These are phyloP conservation scores for Monilinia aucupariae DNA, from an alignment of 2,329 filamentous ascomycete genomes.

Conservation along the genomic window DNA sequence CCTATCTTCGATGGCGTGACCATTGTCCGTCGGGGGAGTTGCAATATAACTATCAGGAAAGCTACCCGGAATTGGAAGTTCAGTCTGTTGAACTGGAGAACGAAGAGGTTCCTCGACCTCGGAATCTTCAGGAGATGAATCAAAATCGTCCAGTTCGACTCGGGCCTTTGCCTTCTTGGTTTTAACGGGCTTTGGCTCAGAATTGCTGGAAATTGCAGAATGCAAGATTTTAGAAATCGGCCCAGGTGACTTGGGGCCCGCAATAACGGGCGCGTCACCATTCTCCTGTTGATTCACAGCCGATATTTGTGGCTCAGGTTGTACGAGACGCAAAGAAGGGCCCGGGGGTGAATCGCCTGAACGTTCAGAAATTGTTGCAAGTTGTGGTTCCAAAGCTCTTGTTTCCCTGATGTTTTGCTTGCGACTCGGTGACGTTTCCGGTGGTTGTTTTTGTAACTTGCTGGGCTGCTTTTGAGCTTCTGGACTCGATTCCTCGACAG, in stretches of 20 bases:
- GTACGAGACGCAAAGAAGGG: slow-evolving; percentile 33
- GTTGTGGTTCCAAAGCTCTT: slow-evolving; percentile 27
- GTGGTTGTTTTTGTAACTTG: slow-evolving; percentile 64
- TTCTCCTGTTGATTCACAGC: slow-evolving; percentile 20
- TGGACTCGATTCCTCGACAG: slow-evolving; percentile 28
- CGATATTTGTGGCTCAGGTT: slow-evolving; percentile 32
- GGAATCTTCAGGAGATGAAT: slow-evolving; percentile 41
- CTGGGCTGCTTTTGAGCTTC: slow-evolving; percentile 51
- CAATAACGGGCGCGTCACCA: slow-evolving; percentile 35
- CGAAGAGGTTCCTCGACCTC: slow-evolving; percentile 33
- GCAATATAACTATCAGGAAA: slow-evolving; percentile 35
- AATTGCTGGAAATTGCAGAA: slow-evolving; percentile 37
- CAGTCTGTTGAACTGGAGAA: slow-evolving; percentile 26
- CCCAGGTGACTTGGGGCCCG: slow-evolving; percentile 37
- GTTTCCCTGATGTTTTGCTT: slow-evolving; percentile 26
- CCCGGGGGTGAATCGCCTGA: slow-evolving; percentile 28
- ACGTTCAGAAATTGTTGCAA: slow-evolving; percentile 29
- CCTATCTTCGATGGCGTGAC: slow-evolving; percentile 39
- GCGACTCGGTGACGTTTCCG: slow-evolving; percentile 29
- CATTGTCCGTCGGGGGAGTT: slow-evolving; percentile 33
- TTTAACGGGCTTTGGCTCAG: slow-evolving; percentile 50
- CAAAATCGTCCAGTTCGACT: slow-evolving; percentile 66
- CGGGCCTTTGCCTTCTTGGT: slow-evolving; percentile 55
- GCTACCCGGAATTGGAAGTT: slow-evolving; percentile 33
- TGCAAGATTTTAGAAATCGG: slow-evolving; percentile 42